These are phyloP conservation scores for Globisporangium nunn DNA, from an alignment of 352 stramenopile genomes.

Conservation along the genomic window DNA sequence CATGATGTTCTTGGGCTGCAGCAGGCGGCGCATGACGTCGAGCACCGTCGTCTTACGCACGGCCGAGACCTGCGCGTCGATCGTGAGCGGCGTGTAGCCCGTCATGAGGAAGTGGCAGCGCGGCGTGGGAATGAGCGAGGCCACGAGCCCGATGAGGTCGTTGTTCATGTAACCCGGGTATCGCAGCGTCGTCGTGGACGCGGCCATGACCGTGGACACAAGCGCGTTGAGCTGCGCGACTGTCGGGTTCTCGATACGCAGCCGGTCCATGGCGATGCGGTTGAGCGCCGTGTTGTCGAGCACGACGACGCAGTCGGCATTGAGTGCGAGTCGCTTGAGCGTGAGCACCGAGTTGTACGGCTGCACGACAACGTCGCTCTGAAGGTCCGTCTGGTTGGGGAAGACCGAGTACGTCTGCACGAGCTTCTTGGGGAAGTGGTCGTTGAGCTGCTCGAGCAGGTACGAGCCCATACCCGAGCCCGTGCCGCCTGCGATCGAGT, in stretches of 20 bases:
- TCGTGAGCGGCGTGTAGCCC: constrained; percentile 97
- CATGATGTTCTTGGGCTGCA: constrained; percentile 99
- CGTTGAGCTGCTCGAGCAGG: constrained; percentile 98
- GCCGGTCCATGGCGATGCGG: constrained; percentile 91
- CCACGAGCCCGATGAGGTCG: constrained; percentile 97
- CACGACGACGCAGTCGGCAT: constrained; percentile 98
- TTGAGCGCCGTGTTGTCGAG: constrained; percentile 99
- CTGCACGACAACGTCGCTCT: constrained; percentile 98
- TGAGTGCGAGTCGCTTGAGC: constrained; percentile 96
- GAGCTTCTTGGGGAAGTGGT: constrained; percentile 99
- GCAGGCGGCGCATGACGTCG: constrained; percentile 96
- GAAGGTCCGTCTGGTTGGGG: constrained; percentile 91
- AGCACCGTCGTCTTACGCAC: constrained; percentile 98
- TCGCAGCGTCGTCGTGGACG: constrained; percentile 95
- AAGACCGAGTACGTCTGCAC: constrained; percentile 99
- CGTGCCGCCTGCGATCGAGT: constrained; percentile 98
- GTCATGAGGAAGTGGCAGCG: constrained; percentile 99
- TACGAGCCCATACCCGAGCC: constrained; percentile 99
- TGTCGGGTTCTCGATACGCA: constrained; percentile 95
- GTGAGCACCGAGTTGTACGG: constrained; percentile 99
- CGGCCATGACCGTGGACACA: constrained; percentile 98
- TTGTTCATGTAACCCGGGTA: constrained; percentile 99
- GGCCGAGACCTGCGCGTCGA: constrained; percentile 86
- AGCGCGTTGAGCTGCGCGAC: constrained; percentile 97
- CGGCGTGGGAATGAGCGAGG: constrained; percentile 97